Evolutionary conservation across 345 rosid species (phyloP).

Genomic region (Boechera divaricarpa): DNA sequence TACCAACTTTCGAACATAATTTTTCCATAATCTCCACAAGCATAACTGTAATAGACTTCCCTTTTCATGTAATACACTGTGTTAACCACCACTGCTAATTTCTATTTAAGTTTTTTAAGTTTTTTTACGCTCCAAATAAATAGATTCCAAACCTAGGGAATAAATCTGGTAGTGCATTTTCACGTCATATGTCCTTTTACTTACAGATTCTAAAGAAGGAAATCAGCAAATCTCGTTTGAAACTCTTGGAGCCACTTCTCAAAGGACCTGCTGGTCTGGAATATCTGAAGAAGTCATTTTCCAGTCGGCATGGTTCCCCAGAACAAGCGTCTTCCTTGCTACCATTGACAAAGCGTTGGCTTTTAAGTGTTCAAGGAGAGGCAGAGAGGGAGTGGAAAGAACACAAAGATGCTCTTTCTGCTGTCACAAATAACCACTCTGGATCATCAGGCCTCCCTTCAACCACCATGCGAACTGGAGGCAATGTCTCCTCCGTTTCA

Average conservation of each 20-base stretch:
- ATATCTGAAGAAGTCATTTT: conserved; percentile 72
- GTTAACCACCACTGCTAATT: neutral
- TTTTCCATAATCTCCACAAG: neutral
- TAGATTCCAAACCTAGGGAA: neutral
- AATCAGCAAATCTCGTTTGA: conserved; percentile 81
- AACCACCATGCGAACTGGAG: conserved; percentile 74
- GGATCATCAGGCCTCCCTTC: conserved; percentile 62
- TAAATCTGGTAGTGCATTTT: neutral
- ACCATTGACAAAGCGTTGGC: conserved; percentile 69
- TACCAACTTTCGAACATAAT: conserved; percentile 10
- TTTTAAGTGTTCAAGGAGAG: conserved; percentile 56
- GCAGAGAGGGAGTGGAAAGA: conserved; percentile 81
- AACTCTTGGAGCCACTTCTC: conserved; percentile 75
- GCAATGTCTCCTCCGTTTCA: conserved; percentile 54
- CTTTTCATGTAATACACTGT: neutral
- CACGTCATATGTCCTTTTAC: neutral
- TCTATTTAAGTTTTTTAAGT: neutral
- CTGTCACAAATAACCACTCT: conserved; percentile 44
- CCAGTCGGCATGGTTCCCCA: conserved; percentile 59
- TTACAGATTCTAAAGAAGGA: conserved; percentile 70
- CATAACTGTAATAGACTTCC: neutral
- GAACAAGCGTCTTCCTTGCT: conserved; percentile 58
- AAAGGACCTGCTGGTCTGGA: conserved; percentile 91
- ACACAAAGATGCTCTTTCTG: conserved; percentile 58
- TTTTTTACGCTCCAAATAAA: neutral